phyloP scores from a whole-genome alignment of 164 flowering plant genomes.

The Vitis cinerea region DNA sequence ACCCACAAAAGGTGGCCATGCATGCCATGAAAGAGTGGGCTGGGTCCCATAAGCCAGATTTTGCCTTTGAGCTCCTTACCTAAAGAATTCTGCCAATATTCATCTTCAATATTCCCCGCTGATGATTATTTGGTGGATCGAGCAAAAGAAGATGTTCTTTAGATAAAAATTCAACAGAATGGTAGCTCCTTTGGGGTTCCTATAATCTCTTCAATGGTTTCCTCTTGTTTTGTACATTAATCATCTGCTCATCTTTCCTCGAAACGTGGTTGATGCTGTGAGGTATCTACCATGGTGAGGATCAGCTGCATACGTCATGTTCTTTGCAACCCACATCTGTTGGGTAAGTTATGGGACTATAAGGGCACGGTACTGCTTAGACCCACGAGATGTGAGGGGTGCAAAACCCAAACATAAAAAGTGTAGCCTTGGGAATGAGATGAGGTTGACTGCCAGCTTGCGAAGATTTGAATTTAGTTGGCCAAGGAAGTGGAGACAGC shows the following conservation, averaged over 20 bases:
- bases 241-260: slow-evolving; percentile 38
- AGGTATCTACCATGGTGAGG: slow-evolving; percentile 49
- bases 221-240: slow-evolving; percentile 28
- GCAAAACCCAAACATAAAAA: slow-evolving; percentile 2
- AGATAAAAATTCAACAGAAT: no score
- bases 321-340: slow-evolving; percentile 37
- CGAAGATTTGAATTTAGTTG: slow-evolving; percentile 44
- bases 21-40: no score
- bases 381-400: slow-evolving; percentile 25
- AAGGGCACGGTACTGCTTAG: slow-evolving; percentile 46
- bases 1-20: no score
- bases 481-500: slow-evolving; percentile 47
- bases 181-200: no score
- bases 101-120: no score
- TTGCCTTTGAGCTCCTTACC: no score
- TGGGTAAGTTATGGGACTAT: slow-evolving; percentile 49
- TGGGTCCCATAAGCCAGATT: no score
- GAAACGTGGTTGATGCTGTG: slow-evolving; percentile 53
- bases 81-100: no score
- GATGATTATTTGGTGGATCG: no score
- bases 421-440: slow-evolving; percentile 50
- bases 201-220: no score
- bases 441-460: slow-evolving; percentile 44
- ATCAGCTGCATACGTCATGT: slow-evolving; percentile 36
- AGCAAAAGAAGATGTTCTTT: no score